phyloP scores from a whole-genome alignment of 2,329 filamentous ascomycete genomes.

The Colletotrichum lindemuthianum region DNA sequence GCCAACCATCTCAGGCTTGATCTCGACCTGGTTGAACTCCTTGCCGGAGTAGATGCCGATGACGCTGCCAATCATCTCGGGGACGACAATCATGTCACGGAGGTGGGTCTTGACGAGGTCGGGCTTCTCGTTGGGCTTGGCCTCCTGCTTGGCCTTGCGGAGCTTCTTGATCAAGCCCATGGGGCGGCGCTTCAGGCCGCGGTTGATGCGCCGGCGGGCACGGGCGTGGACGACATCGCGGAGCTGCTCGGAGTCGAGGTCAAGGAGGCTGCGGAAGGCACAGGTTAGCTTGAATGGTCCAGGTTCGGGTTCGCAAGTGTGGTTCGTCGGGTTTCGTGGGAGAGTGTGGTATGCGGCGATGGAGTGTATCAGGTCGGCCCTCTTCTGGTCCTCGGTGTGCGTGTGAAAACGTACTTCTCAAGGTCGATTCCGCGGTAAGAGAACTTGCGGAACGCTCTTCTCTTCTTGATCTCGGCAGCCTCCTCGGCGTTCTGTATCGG shows the following conservation, averaged over 20 bases:
- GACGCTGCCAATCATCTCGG: constrained; percentile 99
- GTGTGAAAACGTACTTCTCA: constrained; percentile 81
- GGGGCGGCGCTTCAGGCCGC: constrained; percentile 99
- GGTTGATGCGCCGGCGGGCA: constrained; percentile 99
- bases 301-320: constrained; percentile 21
- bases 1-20: constrained; percentile 99
- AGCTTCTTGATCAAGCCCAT: constrained; percentile 99
- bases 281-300: constrained; percentile 32
- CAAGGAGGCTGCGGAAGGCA: constrained; percentile 79
- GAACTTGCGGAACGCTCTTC: constrained; percentile 99
- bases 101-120: constrained; percentile 99
- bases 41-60: constrained; percentile 99
- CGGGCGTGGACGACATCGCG: constrained; percentile 99
- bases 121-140: constrained; percentile 99
- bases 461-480: constrained; percentile 99
- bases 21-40: constrained; percentile 99
- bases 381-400: constrained; percentile 1
- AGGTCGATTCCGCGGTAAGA: constrained; percentile 99
- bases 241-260: constrained; percentile 98
- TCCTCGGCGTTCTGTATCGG: constrained; percentile 86
- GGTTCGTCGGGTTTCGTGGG: constrained; percentile 2
- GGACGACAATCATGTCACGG: constrained; percentile 99
- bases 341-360: not conserved
- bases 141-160: constrained; percentile 98
- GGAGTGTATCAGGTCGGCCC: constrained; percentile 8